Conservation (phyloP, 768 basidiomycete genomes). For the Macrocybe gigantea region DNA sequence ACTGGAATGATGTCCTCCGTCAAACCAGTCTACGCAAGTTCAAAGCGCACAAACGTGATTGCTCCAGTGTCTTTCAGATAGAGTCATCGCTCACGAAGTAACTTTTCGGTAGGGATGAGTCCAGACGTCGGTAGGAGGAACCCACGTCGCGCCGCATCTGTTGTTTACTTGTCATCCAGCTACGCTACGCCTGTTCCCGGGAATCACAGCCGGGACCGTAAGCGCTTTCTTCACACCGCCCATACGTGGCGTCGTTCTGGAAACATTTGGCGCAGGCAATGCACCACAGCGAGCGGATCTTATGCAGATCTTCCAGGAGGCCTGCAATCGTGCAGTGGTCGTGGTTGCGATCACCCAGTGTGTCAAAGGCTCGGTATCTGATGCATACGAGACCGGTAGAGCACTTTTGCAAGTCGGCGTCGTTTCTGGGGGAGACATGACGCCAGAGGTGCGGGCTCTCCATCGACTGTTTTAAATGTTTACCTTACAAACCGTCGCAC, state of each 20-base stretch:
- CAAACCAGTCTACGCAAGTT: conserved; percentile 78
- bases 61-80: not conserved
- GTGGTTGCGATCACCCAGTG: conserved; percentile 94
- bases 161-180: conserved; percentile 33
- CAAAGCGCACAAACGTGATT: conserved; percentile 69
- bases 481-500: not conserved
- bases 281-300: conserved; percentile 80
- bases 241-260: conserved; percentile 77
- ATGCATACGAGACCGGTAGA: conserved; percentile 77
- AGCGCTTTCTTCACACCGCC: conserved; percentile 72
- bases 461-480: not conserved
- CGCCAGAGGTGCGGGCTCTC: conserved; percentile 65
- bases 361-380: conserved; percentile 77
- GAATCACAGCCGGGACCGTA: conserved; percentile 71
- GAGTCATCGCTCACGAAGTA: conserved; percentile 1
- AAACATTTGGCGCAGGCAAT: conserved; percentile 92
- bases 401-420: conserved; percentile 69
- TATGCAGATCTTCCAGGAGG: conserved; percentile 69
- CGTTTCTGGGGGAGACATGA: conserved; percentile 88
- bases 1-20: conserved; percentile 84
- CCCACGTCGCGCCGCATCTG: not conserved
- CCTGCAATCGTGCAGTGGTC: conserved; percentile 77
- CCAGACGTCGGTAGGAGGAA: conserved; percentile 68
- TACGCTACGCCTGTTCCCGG: conserved; percentile 81
- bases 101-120: conserved; percentile 54